Base-by-base conservation (phyloP, 106 monocot species). In the Platanthera zijinensis region DNA sequence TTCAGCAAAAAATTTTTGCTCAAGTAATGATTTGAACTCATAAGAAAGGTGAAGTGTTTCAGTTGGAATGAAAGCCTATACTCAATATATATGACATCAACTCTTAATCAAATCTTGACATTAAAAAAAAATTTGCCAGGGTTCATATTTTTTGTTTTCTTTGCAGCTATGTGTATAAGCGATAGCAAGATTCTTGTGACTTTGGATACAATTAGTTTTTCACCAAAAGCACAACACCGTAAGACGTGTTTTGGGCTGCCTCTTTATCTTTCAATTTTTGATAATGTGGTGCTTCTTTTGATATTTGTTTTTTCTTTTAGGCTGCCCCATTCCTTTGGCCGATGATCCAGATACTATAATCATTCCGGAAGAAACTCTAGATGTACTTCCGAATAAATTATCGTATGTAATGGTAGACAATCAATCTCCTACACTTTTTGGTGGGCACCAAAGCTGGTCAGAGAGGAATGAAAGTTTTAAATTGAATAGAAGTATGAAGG, bases 381-480 rank as follows among this genome's bases (percentile, higher is more conserved):
- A 92, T 70, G 82, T 30, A 15, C 67, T 94, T 75, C 86, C 77
- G 17, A 81, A 92, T 77, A 61, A 49, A 48, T 75, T 99, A 64
- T 84, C 89, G 15, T 99, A 92, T 75, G 57, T 92, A 67, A 48
- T 57, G 62, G 72, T 79, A 78, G 94, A 99, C 73, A 80, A 80
- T 14, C 21, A 71, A 11, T 74, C 79, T 81, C 75, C 61, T 5
- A 85, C 89, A 75, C 73, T 99, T 9, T 99, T 99, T 85, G 97
- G 97, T 56, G 97, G 97, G 46, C 89, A 90, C 81, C 94, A 92
- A 79, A 94, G 80, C 71, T 99, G 97, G 97, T 68, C 75, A 69
- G 80, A 99, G 53, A 89, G 97, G 73, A 91, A 99, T 50, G 81
- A 99, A 19, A 94, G 89, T 48, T 99, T 92, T 69, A 94, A 94